phyloP scores from a whole-genome alignment of 148 eudicot genomes.

The Nyssa sinensis region DNA sequence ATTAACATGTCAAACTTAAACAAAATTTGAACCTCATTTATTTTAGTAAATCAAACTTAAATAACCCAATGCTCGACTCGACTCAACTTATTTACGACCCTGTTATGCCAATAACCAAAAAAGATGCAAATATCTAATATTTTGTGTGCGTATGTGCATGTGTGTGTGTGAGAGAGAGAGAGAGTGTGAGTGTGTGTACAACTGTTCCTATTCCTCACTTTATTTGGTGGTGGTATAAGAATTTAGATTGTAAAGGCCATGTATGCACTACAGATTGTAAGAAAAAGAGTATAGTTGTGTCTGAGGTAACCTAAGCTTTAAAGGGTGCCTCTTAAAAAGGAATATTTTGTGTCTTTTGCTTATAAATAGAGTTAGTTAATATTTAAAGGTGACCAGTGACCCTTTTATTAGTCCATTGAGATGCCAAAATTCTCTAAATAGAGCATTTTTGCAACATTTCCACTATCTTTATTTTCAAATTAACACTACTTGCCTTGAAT shows the following conservation, averaged over 20 bases:
- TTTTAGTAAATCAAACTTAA: too few relatives aligned
- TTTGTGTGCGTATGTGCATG: too few relatives aligned
- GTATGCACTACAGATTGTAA: constrained; percentile 10
- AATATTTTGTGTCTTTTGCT: neutral
- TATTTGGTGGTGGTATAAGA: constrained; percentile 4
- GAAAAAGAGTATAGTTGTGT: constrained; percentile 1
- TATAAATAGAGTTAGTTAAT: neutral
- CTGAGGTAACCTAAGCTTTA: constrained; percentile 20
- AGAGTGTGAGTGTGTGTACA: neutral
- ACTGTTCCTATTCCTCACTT: neutral
- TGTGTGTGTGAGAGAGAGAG: constrained; percentile 5
- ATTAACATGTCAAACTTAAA: too few relatives aligned
- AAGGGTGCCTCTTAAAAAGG: neutral
- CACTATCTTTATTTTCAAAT: too few relatives aligned
- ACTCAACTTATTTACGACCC: too few relatives aligned
- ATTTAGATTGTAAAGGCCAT: neutral
- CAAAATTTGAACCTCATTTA: too few relatives aligned
- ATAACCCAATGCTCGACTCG: too few relatives aligned
- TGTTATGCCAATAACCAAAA: too few relatives aligned
- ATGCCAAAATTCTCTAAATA: neutral
- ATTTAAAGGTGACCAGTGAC: neutral
- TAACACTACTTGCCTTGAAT: too few relatives aligned
- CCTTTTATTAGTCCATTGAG: neutral
- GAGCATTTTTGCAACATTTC: neutral
- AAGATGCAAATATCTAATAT: too few relatives aligned